Base-by-base conservation (phyloP, 495 filamentous ascomycete genomes). In the Neurospora sp. region DNA sequence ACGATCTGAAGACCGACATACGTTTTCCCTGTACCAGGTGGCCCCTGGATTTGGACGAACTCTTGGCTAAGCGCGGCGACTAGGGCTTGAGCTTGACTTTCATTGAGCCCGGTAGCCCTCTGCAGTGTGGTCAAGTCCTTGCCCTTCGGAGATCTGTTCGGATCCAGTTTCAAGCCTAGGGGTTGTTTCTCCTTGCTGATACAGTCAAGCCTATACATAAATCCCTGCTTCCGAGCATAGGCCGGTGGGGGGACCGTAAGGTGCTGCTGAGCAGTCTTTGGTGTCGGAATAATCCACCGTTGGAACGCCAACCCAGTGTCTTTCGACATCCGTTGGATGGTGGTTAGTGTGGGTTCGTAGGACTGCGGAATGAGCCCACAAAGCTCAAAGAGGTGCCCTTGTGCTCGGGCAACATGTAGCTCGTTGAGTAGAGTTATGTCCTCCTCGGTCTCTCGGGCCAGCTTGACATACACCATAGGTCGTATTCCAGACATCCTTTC, bases 21-120 rank as follows among this genome's bases (percentile, higher is more conserved):
- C 71, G 84, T 87, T 78, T 96, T 96, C 5, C 93, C 93, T 4
- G 92, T 94, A 1, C 93, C 93, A 5, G 93, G 93, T 0, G 93
- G 93, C 0, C 93, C 93, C 84, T 96, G 92, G 39, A 94, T 92
- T 0, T 94, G 81, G 8, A 88, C 88, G 31, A 93, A 74, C 5
- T 81, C 81, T 4, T 85, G 83, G 2, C 83, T 85, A 4, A 96
- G 81, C 19, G 88, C 83, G 37, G 84, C 77, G 3, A 91, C 77
- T 19, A 93, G 78, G 5, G 90, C 88, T 0, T 77, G 54, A 15
- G 86, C 39, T 74, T 74, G 5, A 5, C 71, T 71, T 1, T 15
- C 69, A 48, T 76, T 71, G 17, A 76, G 73, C 5, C 75, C 75
- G 3, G 75, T 76, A 7, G 43, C 69, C 2, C 0, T 28, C 15